Percentiles rank a stretch among this genome's conserved stretches.
Conservation (phyloP, 2,329 filamentous ascomycete species). For the Whalleya microplaca region DNA sequence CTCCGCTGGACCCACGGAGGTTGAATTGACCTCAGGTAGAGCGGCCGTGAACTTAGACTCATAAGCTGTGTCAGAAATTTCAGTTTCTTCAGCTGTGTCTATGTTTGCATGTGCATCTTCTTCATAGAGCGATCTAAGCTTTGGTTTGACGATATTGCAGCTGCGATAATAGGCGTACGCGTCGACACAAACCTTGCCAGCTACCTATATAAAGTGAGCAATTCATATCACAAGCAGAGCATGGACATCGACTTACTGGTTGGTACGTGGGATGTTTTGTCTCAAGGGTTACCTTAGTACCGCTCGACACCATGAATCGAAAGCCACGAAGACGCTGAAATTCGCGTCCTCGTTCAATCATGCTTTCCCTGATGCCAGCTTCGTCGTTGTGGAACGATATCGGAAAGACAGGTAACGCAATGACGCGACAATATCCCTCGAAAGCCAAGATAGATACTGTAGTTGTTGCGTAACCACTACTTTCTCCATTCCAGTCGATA, state of each 20-base stretch:
- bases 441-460: conserved; percentile 33
- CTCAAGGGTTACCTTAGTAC: conserved; percentile 35
- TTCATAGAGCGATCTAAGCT: conserved; percentile 25
- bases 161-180: conserved; percentile 41
- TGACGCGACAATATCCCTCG: conserved; percentile 32
- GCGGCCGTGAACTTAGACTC: conserved; percentile 11
- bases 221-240: conserved; percentile 2
- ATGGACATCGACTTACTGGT: conserved; percentile 7
- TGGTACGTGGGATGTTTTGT: conserved; percentile 29
- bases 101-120: background rate
- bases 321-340: conserved; percentile 40
- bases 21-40: background rate
- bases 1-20: conserved; percentile 14
- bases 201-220: conserved; percentile 10
- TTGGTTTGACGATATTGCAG: conserved; percentile 36
- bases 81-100: conserved; percentile 5
- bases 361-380: conserved; percentile 26
- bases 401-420: conserved; percentile 36
- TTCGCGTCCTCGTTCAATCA: conserved; percentile 38
- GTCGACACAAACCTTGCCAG: conserved; percentile 41
- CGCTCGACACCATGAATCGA: conserved; percentile 36
- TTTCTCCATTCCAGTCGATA: conserved; percentile 42
- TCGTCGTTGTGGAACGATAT: conserved; percentile 32
- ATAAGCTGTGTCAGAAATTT: conserved; percentile 6
- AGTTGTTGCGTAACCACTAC: conserved; percentile 34